Evolutionary conservation across 495 filamentous ascomycete species (phyloP), one percentile per base, ranked within the genome.

Genomic region (Gamarada debralockiae): DNA sequence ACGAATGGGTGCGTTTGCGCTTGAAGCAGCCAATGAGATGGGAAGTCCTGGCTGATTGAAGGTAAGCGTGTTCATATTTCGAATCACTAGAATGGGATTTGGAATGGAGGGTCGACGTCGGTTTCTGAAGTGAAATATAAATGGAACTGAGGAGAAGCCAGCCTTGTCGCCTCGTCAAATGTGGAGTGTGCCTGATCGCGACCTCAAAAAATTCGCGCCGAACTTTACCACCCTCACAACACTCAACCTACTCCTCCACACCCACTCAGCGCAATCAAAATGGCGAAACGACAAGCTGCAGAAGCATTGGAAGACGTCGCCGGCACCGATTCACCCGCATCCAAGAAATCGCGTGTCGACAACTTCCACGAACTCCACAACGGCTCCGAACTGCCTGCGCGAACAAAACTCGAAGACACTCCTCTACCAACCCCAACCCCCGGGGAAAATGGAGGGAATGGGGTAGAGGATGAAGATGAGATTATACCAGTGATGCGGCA

Each of bases 251-350:
- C 29, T 36, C 46, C 17, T 20, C 18, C n/a, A n/a, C n/a, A n/a
- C n/a, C n/a, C n/a, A n/a, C 17, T n/a, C n/a, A 10, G 14, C 18
- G 15, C 22, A 23, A 8, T 33, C 46, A 42, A n/a, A 4, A 90
- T 89, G 84, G 73, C 82, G 13, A 95, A 96, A 70, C 80, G 90
- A 70, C 82, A 77, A 53, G 90, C 90, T 46, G 81, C 85, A 50
- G 81, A 89, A 60, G 73, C 85, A 42, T 74, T 93, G n/a, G 89
- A 93, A 58, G 79, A 84, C 39, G 62, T 80, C 18, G 64, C 70
- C 6, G 72, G 69, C 17, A 64, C 68, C 20, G 78, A 74, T 23
- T 92, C 90, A 10, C 90, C 89, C 0, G 80, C 77, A 24, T 85
- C 86, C 18, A 96, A 96, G 70, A 85, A 83, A 61, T 80, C 81